Base-by-base conservation (phyloP, 2,329 filamentous ascomycete genomes). In the Fusarium mexicanum region DNA sequence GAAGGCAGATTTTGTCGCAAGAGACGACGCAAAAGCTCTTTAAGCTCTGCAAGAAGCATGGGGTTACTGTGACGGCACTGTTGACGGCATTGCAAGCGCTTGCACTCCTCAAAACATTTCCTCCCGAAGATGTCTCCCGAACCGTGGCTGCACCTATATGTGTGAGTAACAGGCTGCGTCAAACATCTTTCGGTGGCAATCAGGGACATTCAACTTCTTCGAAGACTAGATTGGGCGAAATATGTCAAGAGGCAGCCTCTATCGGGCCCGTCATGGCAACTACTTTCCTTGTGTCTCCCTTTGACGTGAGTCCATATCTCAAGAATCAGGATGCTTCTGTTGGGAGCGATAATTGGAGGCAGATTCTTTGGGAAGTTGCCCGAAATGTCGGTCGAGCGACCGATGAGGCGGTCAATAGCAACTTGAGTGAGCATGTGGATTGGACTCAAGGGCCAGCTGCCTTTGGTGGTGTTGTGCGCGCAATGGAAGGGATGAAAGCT, bases 391-490 rank as follows among this genome's bases (percentile, higher is more conserved):
- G n/a, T 20, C 20, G 2, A 29, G 63, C 59, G 0, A 65, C 33
- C 0, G 10, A 64, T 13, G 47, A 46, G 10, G 40, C 41, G 1
- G 59, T 35, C 7, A 40, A 64, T 4, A 64, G 47, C 8, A 64
- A 41, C 2, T 10, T 65, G 24, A 54, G 63, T 16, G 63, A 65
- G 2, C 63, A 65, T 64, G 33, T 65, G 4, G 47, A 65, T 11
- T 64, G 59, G 63, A 65, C 63, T 14, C 59, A 65, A 11, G 63
- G 63, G 4, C 47, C 47, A n/a, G 40, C 63, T 41, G 63, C 63
- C 10, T 65, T 65, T 35, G 63, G 63, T 1, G 63, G 46, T 16
- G 58, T 65, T 17, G 47, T 47, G 2, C n/a, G 55, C 2, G 47
- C 33, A 4, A 35, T 65, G 40, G 63, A 64, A 9, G 63, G 47